Base-by-base conservation (phyloP, 441 rosid species). In the Arabidopsis lyrata region DNA sequence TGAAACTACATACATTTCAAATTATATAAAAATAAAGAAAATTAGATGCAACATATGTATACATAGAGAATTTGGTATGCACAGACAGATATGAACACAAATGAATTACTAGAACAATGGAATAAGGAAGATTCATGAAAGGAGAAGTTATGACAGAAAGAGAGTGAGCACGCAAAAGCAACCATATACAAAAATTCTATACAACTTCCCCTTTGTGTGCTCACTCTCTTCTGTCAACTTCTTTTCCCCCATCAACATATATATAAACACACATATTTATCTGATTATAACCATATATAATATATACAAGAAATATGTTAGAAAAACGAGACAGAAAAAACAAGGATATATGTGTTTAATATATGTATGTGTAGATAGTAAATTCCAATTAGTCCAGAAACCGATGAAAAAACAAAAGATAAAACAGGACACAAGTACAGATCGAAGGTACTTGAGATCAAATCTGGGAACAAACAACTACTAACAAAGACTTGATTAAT, bases 141-240 rank as follows among this genome's bases (percentile, higher is more conserved):
- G 39, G 66, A 62, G 74, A 73, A 78, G 78, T 61, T 73, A 22
- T 88, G 97, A 92, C 99, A 86, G 83, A 71, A 81, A 83, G 96
- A 89, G 93, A 79, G 83, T 90, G 93, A 90, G 99, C 99, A 95
- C 99, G 78, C 93, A 92, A 86, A 86, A 83, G 94, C 89, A 90
- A 73, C 88, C 81, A 88, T 83, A 85, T 68, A 68, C 49, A 31
- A 34, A n/a, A 29, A 5, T 7, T 1, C 27, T 67, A 88, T 92
- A 86, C 88, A 82, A 84, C 80, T 39, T 53, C 44, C 84, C 94
- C 91, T 83, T 85, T 89, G 91, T 82, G 99, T 95, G 97, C 97
- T 90, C 99, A 89, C 96, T 90, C 99, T 95, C 99, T 95, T 92
- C 99, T 92, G 99, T 95, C 97, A 95, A 86, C 77, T 88, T 91